A percentile compares a stretch with the other conserved stretches of the same genome.
Evolutionary conservation across 495 filamentous ascomycete species (phyloP).

Genomic region (Cetradonia linearis): DNA sequence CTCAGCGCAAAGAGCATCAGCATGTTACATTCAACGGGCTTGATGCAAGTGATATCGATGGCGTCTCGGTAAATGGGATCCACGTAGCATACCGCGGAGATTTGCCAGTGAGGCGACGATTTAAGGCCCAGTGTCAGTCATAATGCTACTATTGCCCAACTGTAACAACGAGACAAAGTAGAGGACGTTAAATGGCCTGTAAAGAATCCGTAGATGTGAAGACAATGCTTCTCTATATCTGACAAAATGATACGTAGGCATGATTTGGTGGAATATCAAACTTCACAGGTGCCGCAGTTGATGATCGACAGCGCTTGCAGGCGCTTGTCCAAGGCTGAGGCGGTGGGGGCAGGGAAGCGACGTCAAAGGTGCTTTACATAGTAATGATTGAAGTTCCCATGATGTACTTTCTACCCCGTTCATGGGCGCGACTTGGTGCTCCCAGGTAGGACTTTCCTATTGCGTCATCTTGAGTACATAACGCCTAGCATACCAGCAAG

Average conservation of each 20-base stretch:
- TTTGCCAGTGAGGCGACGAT: background rate
- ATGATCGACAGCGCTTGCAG: conserved; percentile 11
- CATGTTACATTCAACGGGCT: background rate
- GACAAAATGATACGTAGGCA: background rate
- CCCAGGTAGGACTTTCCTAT: background rate
- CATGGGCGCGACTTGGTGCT: background rate
- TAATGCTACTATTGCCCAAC: background rate
- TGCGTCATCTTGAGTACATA: background rate
- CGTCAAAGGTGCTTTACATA: background rate
- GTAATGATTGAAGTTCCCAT: background rate
- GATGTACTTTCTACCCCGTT: background rate
- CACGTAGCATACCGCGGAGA: conserved; percentile 1
- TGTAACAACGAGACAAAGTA: background rate
- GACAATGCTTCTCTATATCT: background rate
- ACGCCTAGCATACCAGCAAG: background rate
- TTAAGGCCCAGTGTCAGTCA: background rate
- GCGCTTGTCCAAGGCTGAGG: conserved; percentile 7
- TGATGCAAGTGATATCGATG: background rate
- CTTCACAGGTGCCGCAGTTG: conserved; percentile 8
- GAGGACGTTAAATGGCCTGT: no score
- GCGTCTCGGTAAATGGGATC: background rate
- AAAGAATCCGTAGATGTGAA: background rate
- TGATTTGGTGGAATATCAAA: conserved; percentile 1
- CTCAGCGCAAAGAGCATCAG: background rate
- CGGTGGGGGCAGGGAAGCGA: background rate